phyloP scores from a whole-genome alignment of 805 yeast genomes.

The Wickerhamomyces canadensis region DNA sequence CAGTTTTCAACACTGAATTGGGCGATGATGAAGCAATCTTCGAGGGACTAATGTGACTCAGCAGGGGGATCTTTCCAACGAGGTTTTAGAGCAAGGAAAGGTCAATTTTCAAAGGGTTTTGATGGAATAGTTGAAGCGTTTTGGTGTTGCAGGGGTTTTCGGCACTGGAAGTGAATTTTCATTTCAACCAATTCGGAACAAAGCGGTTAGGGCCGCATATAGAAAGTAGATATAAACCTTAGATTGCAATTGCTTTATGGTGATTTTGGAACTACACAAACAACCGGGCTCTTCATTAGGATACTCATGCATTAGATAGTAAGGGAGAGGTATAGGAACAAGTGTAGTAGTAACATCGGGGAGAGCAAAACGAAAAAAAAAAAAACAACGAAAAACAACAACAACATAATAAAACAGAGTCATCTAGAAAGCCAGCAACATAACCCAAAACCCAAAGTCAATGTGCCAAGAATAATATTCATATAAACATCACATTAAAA shows the following conservation, averaged over 20 bases:
- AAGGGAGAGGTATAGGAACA: neutral
- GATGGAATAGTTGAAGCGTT: neutral
- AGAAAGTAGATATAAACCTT: too few species aligned
- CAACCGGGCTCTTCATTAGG: too few species aligned
- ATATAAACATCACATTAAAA: neutral
- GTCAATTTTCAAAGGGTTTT: too few species aligned
- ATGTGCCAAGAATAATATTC: neutral
- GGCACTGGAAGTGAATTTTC: neutral
- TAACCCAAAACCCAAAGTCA: too few species aligned
- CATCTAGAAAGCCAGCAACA: constrained; percentile 2
- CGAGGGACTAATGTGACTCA: too few species aligned
- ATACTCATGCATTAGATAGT: neutral
- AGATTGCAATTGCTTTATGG: too few species aligned
- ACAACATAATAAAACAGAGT: constrained; percentile 1
- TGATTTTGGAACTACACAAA: too few species aligned
- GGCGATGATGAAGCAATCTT: neutral
- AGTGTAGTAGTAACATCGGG: too few species aligned
- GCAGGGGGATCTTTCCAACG: too few species aligned
- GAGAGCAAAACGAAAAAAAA: neutral
- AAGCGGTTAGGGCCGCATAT: neutral
- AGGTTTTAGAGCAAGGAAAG: too few species aligned
- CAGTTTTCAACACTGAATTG: neutral
- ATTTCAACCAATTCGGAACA: too few species aligned
- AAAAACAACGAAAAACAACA: neutral
- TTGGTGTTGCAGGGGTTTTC: neutral